Evolutionary conservation across 441 rosid species (phyloP).

Genomic region (Gossypium aridum): DNA sequence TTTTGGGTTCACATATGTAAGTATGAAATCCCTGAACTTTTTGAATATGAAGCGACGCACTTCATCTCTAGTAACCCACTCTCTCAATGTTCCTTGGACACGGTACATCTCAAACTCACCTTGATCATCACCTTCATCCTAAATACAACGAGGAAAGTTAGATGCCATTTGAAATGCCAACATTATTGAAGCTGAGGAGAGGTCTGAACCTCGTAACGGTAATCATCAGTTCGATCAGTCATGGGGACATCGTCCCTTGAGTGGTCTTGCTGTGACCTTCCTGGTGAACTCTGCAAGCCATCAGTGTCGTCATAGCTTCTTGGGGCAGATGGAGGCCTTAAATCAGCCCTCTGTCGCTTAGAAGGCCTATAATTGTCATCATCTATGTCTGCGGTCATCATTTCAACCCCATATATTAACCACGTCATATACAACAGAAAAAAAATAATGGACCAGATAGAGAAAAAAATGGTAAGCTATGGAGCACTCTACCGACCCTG

Average conservation of each 20-base stretch:
- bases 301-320: conserved; percentile 70
- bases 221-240: conserved; percentile 88
- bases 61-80: conserved; percentile 98
- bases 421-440: neutral
- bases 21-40: conserved; percentile 85
- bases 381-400: conserved; percentile 55
- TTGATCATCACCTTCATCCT: conserved; percentile 74
- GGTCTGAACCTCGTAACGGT: conserved; percentile 45
- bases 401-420: neutral
- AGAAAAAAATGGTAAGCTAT: neutral
- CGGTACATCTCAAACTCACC: conserved; percentile 89
- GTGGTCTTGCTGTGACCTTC: conserved; percentile 48
- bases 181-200: neutral
- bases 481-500: conserved; percentile 36
- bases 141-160: neutral
- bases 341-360: conserved; percentile 77
- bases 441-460: neutral
- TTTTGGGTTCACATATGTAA: conserved; percentile 69
- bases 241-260: conserved; percentile 77
- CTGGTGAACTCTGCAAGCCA: conserved; percentile 72
- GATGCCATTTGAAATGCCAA: conserved; percentile 5
- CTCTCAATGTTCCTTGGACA: conserved; percentile 86
- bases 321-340: conserved; percentile 44
- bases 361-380: conserved; percentile 82
- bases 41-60: conserved; percentile 86